phyloP scores from a whole-genome alignment of 2,329 filamentous ascomycete genomes.

The Tolypocladium sp. region DNA sequence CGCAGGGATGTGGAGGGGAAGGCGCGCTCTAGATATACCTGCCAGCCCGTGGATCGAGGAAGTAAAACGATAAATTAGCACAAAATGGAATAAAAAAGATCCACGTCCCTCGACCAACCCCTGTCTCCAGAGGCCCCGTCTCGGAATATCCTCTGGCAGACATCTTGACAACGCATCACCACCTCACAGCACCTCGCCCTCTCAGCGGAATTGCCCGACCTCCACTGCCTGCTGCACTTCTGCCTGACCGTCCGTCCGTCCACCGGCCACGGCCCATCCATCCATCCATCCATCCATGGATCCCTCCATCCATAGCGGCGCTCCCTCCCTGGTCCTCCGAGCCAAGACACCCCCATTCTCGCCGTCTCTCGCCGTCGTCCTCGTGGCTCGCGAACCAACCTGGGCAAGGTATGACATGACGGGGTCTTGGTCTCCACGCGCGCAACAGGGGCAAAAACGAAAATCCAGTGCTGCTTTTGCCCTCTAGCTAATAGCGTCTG shows the following conservation, averaged over 20 bases:
- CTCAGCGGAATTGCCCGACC: slow-evolving; percentile 12
- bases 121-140: neutral
- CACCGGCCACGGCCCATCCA: slow-evolving; percentile 6
- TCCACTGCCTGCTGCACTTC: slow-evolving; percentile 11
- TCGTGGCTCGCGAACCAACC: neutral
- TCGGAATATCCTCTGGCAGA: slow-evolving; percentile 22
- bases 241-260: slow-evolving; percentile 5
- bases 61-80: neutral
- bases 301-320: neutral
- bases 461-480: slow-evolving; percentile 17
- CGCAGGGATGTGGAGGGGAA: neutral
- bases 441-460: slow-evolving; percentile 5
- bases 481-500: slow-evolving; percentile 17
- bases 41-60: neutral
- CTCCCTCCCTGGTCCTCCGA: slow-evolving; percentile 2
- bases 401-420: neutral
- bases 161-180: slow-evolving; percentile 44
- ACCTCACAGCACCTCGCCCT: slow-evolving; percentile 1
- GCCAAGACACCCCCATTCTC: neutral
- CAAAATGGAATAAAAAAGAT: neutral
- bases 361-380: neutral
- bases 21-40: neutral
- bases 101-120: neutral
- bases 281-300: slow-evolving; percentile 9
- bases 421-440: neutral